phyloP scores from a whole-genome alignment of 1,284 basidiomycete species.

The Pholiota adiposa region DNA sequence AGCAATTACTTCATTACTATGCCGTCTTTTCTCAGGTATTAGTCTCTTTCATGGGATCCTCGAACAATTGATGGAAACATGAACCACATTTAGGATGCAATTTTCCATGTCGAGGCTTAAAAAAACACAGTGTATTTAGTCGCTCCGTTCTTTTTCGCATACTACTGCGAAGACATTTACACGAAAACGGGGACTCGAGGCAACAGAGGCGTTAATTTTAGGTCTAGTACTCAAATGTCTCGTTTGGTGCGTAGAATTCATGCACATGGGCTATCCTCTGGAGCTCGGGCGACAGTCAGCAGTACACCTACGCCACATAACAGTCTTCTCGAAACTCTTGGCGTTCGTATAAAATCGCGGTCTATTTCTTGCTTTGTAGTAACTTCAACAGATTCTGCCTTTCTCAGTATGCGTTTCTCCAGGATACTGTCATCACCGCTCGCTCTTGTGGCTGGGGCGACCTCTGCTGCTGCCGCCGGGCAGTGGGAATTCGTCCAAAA shows the following conservation, averaged over 20 bases:
- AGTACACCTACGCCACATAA: background rate
- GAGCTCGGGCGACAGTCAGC: background rate
- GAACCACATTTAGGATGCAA: background rate
- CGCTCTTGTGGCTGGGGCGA: constrained; percentile 14
- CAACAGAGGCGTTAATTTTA: background rate
- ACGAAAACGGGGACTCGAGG: background rate
- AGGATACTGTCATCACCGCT: constrained; percentile 7
- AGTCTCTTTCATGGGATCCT: constrained; percentile 7
- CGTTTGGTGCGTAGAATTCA: background rate
- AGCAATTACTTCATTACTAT: background rate
- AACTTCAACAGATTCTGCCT: background rate
- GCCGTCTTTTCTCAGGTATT: constrained; percentile 4
- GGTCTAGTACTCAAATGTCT: background rate
- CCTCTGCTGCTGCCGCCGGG: constrained; percentile 22
- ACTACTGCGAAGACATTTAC: constrained; percentile 2
- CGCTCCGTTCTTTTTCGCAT: constrained; percentile 3
- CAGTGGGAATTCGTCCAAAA: constrained; percentile 45
- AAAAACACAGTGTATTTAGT: background rate
- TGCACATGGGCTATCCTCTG: background rate
- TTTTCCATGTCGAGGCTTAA: background rate
- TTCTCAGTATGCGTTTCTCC: constrained; percentile 12
- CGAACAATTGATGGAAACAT: background rate
- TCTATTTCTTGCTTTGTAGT: background rate
- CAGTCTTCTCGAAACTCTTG: background rate
- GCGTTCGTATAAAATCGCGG: constrained; percentile 3